Percentiles rank a stretch among this genome's conserved stretches.
These are phyloP conservation scores for Phytophthora cactorum DNA, from an alignment of 352 stramenopile genomes.

Conservation along the genomic window DNA sequence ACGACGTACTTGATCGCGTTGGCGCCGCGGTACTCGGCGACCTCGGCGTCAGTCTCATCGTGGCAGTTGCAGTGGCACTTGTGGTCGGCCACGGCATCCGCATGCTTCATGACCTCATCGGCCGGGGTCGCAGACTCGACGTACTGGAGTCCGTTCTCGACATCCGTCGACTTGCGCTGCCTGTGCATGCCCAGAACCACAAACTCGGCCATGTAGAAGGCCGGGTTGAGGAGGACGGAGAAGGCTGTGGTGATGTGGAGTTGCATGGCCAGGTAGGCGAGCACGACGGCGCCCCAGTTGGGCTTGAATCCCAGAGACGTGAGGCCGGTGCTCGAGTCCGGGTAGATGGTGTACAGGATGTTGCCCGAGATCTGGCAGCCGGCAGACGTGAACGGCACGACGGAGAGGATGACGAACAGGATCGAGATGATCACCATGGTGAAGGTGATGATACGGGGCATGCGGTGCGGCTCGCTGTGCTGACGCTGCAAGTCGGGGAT, in stretches of 20 bases:
- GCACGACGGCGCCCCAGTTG: slow-evolving; percentile 35
- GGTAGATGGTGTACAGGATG: slow-evolving; percentile 60
- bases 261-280: slow-evolving; percentile 36
- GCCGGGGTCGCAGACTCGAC: slow-evolving; percentile 25
- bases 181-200: slow-evolving; percentile 52
- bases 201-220: slow-evolving; percentile 47
- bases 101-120: slow-evolving; percentile 28
- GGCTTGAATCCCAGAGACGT: slow-evolving; percentile 44
- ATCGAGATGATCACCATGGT: slow-evolving; percentile 43
- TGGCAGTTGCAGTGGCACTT: slow-evolving; percentile 53
- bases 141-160: slow-evolving; percentile 36
- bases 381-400: slow-evolving; percentile 46
- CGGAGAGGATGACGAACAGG: slow-evolving; percentile 42
- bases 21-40: slow-evolving; percentile 47
- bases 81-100: slow-evolving; percentile 27
- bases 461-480: slow-evolving; percentile 36
- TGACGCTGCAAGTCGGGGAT: slow-evolving; percentile 37
- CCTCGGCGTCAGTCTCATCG: slow-evolving; percentile 29
- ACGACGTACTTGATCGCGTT: slow-evolving; percentile 48
- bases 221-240: slow-evolving; percentile 44
- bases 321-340: slow-evolving; percentile 38
- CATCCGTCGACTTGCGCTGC: slow-evolving; percentile 17
- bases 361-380: slow-evolving; percentile 68
- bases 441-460: slow-evolving; percentile 37
- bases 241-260: slow-evolving; percentile 45